Evolutionary conservation across 2,329 filamentous ascomycete species (phyloP), one percentile per base, ranked within the genome.

Genomic region (Pezizomycotina sp.): DNA sequence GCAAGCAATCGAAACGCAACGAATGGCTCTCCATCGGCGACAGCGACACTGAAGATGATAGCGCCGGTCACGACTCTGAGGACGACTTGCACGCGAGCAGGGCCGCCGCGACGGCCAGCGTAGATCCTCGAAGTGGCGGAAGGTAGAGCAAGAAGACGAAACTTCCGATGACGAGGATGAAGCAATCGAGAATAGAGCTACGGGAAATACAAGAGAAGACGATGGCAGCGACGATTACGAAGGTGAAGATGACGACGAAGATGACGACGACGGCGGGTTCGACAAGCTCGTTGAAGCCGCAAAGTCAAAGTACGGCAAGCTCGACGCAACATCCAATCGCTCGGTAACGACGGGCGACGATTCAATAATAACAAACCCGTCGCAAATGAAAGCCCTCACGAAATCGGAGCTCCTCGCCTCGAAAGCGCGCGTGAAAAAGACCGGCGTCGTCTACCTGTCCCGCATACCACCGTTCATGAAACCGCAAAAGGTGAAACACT

Each of bases 381-480:
- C 42, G 13, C 37, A 44, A 37, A 31, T 48, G 34, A 67, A 64
- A 47, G 61, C 66, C 25, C 58, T 77, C 41, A 63, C 67, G 26
- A 71, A 75, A 54, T 74, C 77, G 59, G 77, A 79, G 53, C 67
- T 79, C 31, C 67, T 76, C 24, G 64, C 65, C 4, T 68, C 71
- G 7, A 69, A 73, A 45, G 66, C 67, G 22, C 71, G 73, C 14
- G 65, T 77, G 42, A 71, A 70, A 49, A 77, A 74, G 54, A 82
- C 78, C 0, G 81, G 81, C 45, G 77, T 91, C 8, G 64, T 89
- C 42, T 91, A 89, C 59, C 65, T 91, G 44, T 86, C 79, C 4
- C 73, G 81, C 41, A 71, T 89, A 45, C 81, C 82, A 3, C 82
- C 82, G 0, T 91, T 84, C 58, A 89, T 91, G 79, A 84, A 83